Evolutionary conservation across 176 grass and related monocot genomes (phyloP), one percentile per base, ranked within the genome.

Genomic region (Ensete ventricosum): DNA sequence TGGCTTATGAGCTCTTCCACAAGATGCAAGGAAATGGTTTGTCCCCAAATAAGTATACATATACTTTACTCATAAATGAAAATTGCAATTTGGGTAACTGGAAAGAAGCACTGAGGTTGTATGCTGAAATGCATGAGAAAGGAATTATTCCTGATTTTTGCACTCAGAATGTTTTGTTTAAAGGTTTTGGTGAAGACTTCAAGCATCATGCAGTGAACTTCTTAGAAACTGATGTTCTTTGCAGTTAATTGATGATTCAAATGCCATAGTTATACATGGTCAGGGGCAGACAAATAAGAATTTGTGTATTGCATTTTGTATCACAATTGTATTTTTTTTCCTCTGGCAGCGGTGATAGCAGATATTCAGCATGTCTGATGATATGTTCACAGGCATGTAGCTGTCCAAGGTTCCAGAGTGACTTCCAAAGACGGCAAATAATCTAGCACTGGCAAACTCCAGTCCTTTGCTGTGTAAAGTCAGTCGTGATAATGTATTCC

Each of bases 181-280:
- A 86, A 73, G 83, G 85, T 79, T 84, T 88, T 88, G 83, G 80
- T 72, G 76, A 88, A 83, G 80, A 79, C 50, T 72, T 78, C 67
- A 86, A 79, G 75, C 62, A 79, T 50, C 76, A 57, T 80, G 73
- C 85, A 72, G 53, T 88, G 76, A 81, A 78, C 11, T 90, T 88
- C 79, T 55, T 95, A 76, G 88, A 95, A 69, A 95, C 85, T 86
- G 79, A 83, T 73, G 80, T 96, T 87, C 83, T 96, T 66, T 52
- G 81, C 76, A 77, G 64, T 75, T 96, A 85, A 83, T 80, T 9
- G 34, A 52, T 51, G 24, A 26, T 26, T 67, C 24, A 25, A 12
- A 3, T 13, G 11, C 64, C 23, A 67, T 2, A 26, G 8, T 4
- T 67, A 25, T 26, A 57, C 12, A 13, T 57, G 54, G 54, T 57